Evolutionary conservation across 768 basidiomycete genomes (phyloP).

Genomic region (Mycena albidolilacea): DNA sequence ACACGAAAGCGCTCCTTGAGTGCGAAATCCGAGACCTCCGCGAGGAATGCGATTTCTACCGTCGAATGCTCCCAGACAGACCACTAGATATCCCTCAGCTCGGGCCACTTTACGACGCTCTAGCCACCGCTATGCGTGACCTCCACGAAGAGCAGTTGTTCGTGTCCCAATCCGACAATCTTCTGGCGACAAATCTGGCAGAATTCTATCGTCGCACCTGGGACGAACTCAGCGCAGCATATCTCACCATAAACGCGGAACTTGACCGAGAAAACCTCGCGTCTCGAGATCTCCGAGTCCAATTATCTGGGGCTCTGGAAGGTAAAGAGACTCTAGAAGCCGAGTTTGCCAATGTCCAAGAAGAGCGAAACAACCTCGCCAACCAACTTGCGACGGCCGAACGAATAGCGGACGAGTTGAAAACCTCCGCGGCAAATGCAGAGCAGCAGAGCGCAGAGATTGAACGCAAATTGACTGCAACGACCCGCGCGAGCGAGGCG

Average conservation of each 20-base stretch:
- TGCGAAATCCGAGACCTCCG: constrained; percentile 51
- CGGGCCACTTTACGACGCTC: constrained; percentile 37
- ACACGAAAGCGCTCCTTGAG: constrained; percentile 63
- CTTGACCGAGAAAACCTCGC: constrained; percentile 38
- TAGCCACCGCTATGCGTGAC: constrained; percentile 41
- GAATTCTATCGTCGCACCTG: constrained; percentile 55
- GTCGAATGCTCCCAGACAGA: background rate
- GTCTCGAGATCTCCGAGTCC: constrained; percentile 44
- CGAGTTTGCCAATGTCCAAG: constrained; percentile 57
- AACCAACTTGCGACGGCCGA: constrained; percentile 43
- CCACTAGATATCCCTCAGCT: background rate
- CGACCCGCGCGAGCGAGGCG: constrained; percentile 51
- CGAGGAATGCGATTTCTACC: constrained; percentile 51
- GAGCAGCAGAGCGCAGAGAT: constrained; percentile 41
- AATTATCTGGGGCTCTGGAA: constrained; percentile 58
- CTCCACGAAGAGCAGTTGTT: constrained; percentile 8
- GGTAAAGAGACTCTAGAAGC: constrained; percentile 59
- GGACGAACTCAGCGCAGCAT: constrained; percentile 53
- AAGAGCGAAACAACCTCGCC: constrained; percentile 51
- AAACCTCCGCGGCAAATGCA: constrained; percentile 40
- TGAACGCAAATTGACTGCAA: constrained; percentile 48
- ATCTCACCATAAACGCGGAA: constrained; percentile 47
- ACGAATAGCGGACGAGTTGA: constrained; percentile 42
- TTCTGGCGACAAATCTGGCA: constrained; percentile 36
- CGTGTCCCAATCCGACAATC: background rate